These are phyloP conservation scores for Xylaria sp. DNA, from an alignment of 2,329 filamentous ascomycete species.

Conservation along the genomic window DNA sequence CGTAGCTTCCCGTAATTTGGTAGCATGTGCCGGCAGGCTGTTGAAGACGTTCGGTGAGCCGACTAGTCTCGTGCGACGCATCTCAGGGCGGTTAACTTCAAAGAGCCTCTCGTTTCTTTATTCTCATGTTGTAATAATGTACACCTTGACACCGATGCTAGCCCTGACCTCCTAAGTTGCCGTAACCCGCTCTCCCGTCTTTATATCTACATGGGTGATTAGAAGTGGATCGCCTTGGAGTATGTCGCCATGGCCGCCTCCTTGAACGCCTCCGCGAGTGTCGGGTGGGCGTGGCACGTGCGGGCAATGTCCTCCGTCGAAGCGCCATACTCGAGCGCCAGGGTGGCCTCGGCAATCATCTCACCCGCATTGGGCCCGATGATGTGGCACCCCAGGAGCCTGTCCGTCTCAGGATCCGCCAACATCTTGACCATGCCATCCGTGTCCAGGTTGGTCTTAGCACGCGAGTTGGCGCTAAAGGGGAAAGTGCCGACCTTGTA, in stretches of 20 bases:
- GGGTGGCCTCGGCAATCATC: constrained; percentile 98
- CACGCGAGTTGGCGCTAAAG: constrained; percentile 97
- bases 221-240: constrained; percentile 95
- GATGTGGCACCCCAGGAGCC: constrained; percentile 95
- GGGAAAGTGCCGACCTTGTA: constrained; percentile 96
- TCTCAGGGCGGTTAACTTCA: constrained; percentile 4
- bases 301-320: constrained; percentile 93
- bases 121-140: constrained; percentile 48
- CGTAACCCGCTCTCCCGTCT: constrained; percentile 35
- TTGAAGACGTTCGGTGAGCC: neutral
- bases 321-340: constrained; percentile 96
- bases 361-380: constrained; percentile 95
- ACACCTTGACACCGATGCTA: constrained; percentile 50
- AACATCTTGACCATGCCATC: constrained; percentile 98
- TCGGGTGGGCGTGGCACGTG: constrained; percentile 97
- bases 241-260: constrained; percentile 99
- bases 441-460: constrained; percentile 97
- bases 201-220: constrained; percentile 51
- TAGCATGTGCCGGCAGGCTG: neutral
- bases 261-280: constrained; percentile 97
- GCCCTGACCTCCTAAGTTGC: constrained; percentile 34
- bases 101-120: constrained; percentile 37
- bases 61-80: constrained; percentile 1
- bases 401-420: constrained; percentile 94
- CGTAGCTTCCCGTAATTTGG: neutral